Evolutionary conservation across 2,329 filamentous ascomycete genomes (phyloP), one percentile per base, ranked within the genome.

Genomic region (Trichoderma sp.): DNA sequence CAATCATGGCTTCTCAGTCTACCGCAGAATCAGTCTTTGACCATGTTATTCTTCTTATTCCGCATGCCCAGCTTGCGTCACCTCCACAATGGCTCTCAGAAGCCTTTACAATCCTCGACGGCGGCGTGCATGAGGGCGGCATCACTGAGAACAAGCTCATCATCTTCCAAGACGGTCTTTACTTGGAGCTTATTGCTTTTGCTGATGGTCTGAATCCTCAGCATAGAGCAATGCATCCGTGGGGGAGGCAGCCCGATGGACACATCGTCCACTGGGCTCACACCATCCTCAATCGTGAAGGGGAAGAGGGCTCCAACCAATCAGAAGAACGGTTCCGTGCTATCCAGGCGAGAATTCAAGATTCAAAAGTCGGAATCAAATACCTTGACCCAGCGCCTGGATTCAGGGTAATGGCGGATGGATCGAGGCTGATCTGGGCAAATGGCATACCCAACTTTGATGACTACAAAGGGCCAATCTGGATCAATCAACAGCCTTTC

Each of bases 181-280:
- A 64, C 12, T 12, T 64, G 2, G 60, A 64, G 34, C 60, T 54
- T 3, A 64, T 64, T 25, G 60, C 60, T 25, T 64, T 64, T 42
- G 34, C 22, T 1, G 60, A 64, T 3, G 60, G 60, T 7, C 15
- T 64, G 3, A 45, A 42, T 7, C 48, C 60, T 0, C 34, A 39
- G 1, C 48, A 64, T 15, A 64, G 34, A n/a, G 34, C 60, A 27
- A 39, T 64, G 60, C 60, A 64, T 2, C 60, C 60, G 4, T 64
- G 60, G 60, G 60, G 60, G 12, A 64, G 32, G 35, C 60, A 64
- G 1, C 48, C 34, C 0, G 60, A 64, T 6, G 60, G 60, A 19
- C 60, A 42, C 5, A 64, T 64, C 12, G 54, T 64, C 48, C 60
- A 64, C 60, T 64, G 60, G 60, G 60, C 60, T 6, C 48, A 64